phyloP scores from a whole-genome alignment of 2,329 filamentous ascomycete genomes.

The Exophiala alcalophila region DNA sequence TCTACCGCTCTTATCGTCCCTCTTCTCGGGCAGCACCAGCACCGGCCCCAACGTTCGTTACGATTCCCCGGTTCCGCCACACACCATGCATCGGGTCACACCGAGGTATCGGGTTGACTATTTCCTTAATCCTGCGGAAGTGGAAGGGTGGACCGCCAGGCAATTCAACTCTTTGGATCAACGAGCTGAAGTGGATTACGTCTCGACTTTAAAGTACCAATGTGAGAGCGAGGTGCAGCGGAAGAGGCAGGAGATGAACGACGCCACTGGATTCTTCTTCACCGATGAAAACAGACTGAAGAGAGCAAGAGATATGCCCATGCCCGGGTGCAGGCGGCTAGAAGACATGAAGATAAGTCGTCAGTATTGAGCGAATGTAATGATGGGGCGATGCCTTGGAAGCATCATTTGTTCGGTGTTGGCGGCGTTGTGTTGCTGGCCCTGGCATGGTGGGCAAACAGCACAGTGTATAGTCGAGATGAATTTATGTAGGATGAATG shows the following conservation, averaged over 20 bases:
- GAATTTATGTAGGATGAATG: neutral
- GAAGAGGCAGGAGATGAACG: slow-evolving; percentile 66
- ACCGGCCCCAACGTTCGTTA: slow-evolving; percentile 71
- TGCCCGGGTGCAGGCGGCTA: slow-evolving; percentile 58
- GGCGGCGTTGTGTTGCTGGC: slow-evolving; percentile 18
- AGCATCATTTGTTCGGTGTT: slow-evolving; percentile 22
- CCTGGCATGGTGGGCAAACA: neutral
- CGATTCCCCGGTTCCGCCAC: slow-evolving; percentile 65
- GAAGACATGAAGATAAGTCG: slow-evolving; percentile 46
- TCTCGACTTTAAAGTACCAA: slow-evolving; percentile 63
- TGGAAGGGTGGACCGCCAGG: slow-evolving; percentile 64
- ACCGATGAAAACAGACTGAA: slow-evolving; percentile 76
- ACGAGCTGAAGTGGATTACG: slow-evolving; percentile 69
- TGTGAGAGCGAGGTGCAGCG: slow-evolving; percentile 72
- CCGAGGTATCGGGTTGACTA: slow-evolving; percentile 73
- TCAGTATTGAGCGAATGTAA: slow-evolving; percentile 32
- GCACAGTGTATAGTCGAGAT: slow-evolving; percentile 2
- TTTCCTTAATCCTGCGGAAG: slow-evolving; percentile 76
- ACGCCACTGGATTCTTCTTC: slow-evolving; percentile 84
- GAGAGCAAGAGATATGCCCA: slow-evolving; percentile 60
- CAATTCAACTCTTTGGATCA: slow-evolving; percentile 75
- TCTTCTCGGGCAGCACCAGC: slow-evolving; percentile 61
- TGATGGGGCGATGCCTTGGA: slow-evolving; percentile 1
- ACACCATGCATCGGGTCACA: slow-evolving; percentile 71
- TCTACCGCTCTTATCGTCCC: slow-evolving; percentile 74